Evolutionary conservation across 1,284 basidiomycete genomes (phyloP), one percentile per base, ranked within the genome.

Genomic region (Vanrija sp.): DNA sequence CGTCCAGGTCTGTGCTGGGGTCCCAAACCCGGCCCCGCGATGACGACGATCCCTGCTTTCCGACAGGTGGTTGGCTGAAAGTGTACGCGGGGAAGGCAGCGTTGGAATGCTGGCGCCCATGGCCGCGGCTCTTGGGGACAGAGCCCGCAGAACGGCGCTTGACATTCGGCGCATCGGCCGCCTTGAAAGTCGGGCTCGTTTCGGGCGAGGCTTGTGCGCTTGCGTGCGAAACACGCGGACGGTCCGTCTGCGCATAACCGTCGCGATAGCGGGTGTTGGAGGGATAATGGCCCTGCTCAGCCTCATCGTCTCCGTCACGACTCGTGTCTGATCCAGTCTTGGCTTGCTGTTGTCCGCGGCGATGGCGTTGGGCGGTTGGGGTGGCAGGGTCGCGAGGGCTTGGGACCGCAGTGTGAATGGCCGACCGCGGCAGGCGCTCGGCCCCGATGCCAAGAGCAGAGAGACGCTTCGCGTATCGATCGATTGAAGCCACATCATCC

Each of bases 401-500:
- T 2, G 57, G 60, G 10, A 62, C 64, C 0, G 64, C 62, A 14
- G 62, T 63, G 42, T 62, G 56, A 22, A 69, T 43, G 0, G 45
- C 12, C 23, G 31, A 46, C 4, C 2, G 8, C 31, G 22, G 15
- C 31, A 31, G 37, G 9, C 47, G 47, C 41, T 49, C 44, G 3
- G 41, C 27, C 4, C 46, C 59, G 19, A 60, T 57, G 18, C 61
- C 62, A 16, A 57, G 41, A 2, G 73, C 53, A 68, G 75, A 82
- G 27, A 89, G 77, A 51, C 80, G 80, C 8, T 82, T 80, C 0
- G 86, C 85, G 71, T 92, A 90, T 54, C 80, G 82, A 58, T 85
- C 83, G 52, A 91, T 91, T 54, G 84, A 85, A 3, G 88, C 85
- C 23, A 87, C 83, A 38, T 73, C 78, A 65, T 95, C 92, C 88